These are phyloP conservation scores for Trametes cingulata DNA, from an alignment of 768 basidiomycete species.

Conservation along the genomic window DNA sequence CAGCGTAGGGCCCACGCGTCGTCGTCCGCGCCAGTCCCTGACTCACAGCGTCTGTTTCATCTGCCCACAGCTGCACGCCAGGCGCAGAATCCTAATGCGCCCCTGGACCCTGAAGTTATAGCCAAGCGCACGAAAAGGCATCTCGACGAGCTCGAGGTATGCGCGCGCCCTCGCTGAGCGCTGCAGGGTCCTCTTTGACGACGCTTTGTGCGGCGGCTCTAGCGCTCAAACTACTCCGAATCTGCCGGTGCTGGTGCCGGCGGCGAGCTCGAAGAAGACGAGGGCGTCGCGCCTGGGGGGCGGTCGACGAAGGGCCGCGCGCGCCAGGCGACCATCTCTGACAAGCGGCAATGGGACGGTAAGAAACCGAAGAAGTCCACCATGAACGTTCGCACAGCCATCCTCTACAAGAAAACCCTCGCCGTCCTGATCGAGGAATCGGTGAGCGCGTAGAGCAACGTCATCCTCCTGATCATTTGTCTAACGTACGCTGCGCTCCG, in stretches of 20 bases:
- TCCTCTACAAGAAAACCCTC: conserved; percentile 82
- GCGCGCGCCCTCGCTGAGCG: conserved; percentile 9
- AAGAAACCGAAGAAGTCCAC: conserved; percentile 76
- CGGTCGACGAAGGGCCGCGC: conserved; percentile 64
- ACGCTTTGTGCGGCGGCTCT: neutral
- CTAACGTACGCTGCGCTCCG: neutral
- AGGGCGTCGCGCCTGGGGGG: conserved; percentile 42
- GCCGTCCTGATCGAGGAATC: conserved; percentile 75
- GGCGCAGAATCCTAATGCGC: conserved; percentile 40
- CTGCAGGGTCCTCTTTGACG: conserved; percentile 7
- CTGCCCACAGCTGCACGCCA: conserved; percentile 46
- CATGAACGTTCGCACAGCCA: conserved; percentile 76
- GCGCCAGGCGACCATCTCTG: conserved; percentile 64
- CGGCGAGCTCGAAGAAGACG: conserved; percentile 38
- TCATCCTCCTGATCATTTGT: neutral
- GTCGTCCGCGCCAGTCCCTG: neutral
- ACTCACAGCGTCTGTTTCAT: conserved; percentile 9
- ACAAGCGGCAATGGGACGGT: conserved; percentile 63
- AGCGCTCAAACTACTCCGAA: conserved; percentile 82
- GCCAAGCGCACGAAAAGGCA: conserved; percentile 76
- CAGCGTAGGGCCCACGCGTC: conserved; percentile 11
- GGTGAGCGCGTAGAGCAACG: conserved; percentile 46
- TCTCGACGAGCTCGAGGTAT: conserved; percentile 83
- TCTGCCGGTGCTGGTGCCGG: conserved; percentile 39
- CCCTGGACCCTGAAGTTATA: conserved; percentile 62